A percentile compares a stretch with the other conserved stretches of the same genome.
These are phyloP conservation scores for Clitopilus passeckerianus DNA, from an alignment of 768 basidiomycete genomes.

Conservation along the genomic window DNA sequence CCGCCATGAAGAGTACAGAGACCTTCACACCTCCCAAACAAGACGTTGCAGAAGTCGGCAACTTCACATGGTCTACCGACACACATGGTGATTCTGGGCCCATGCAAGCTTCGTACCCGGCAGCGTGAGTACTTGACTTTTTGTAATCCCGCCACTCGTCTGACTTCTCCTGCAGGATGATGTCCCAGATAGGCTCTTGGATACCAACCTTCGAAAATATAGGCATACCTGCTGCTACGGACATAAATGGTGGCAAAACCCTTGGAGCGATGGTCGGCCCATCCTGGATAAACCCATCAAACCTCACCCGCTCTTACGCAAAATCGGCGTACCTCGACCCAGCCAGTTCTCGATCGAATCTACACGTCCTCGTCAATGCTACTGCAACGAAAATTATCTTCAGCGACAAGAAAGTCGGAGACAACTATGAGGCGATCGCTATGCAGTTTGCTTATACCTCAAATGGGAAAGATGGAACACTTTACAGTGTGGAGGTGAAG, in stretches of 20 bases:
- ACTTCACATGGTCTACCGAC: conserved; percentile 33
- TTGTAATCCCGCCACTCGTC: neutral
- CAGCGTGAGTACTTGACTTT: conserved; percentile 8
- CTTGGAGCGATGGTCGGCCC: conserved; percentile 52
- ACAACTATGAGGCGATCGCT: conserved; percentile 37
- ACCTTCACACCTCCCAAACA: conserved; percentile 43
- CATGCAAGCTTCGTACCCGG: conserved; percentile 19
- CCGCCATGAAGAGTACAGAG: conserved; percentile 42
- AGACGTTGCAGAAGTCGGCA: conserved; percentile 27
- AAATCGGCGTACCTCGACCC: conserved; percentile 56
- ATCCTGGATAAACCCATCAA: conserved; percentile 54
- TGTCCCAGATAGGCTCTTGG: conserved; percentile 47
- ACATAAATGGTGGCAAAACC: conserved; percentile 43
- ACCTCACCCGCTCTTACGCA: conserved; percentile 60
- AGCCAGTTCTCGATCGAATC: conserved; percentile 54
- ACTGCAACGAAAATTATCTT: conserved; percentile 56
- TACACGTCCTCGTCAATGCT: conserved; percentile 55
- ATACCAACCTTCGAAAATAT: conserved; percentile 36
- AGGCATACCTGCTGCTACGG: conserved; percentile 35
- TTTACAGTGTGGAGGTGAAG: conserved; percentile 7
- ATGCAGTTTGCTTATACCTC: conserved; percentile 39
- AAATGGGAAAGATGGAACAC: neutral
- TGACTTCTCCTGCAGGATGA: conserved; percentile 32
- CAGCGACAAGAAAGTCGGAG: conserved; percentile 10
- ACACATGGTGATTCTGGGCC: conserved; percentile 47